These are phyloP conservation scores for Erysiphe neolycopersici DNA, from an alignment of 2,329 filamentous ascomycete species.

Conservation along the genomic window DNA sequence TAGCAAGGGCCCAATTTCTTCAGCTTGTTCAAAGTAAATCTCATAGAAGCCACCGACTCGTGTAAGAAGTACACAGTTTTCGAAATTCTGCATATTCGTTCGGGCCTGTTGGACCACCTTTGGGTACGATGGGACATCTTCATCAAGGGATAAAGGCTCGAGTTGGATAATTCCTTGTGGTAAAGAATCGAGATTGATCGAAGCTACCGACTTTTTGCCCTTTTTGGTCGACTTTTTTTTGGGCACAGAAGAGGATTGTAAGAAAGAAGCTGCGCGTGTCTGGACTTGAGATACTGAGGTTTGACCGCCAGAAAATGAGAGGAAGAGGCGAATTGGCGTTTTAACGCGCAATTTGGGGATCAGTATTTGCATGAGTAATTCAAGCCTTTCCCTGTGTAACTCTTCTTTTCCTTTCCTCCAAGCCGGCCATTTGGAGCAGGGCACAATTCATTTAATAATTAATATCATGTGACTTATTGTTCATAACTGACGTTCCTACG, in stretches of 20 bases:
- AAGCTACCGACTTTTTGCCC: constrained; percentile 28
- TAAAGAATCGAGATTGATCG: constrained; percentile 27
- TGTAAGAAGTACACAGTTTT: constrained; percentile 73
- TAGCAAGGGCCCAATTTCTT: constrained; percentile 61
- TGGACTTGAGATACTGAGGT: background rate
- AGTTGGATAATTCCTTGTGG: constrained; percentile 22
- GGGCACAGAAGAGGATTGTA: background rate
- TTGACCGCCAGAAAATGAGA: background rate
- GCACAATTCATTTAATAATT: no score
- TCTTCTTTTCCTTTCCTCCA: background rate
- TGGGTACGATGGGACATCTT: constrained; percentile 36
- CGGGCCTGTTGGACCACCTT: constrained; percentile 70
- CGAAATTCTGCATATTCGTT: constrained; percentile 73
- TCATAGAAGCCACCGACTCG: constrained; percentile 93
- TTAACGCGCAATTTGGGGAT: background rate
- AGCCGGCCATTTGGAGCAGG: background rate
- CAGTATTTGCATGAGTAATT: background rate
- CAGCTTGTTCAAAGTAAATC: constrained; percentile 88
- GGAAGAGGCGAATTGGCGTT: background rate
- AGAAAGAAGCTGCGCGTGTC: background rate
- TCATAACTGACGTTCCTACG: no score
- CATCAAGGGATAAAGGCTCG: constrained; percentile 14
- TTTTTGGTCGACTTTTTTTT: constrained; percentile 6
- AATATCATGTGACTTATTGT: no score
- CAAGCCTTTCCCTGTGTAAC: background rate